Evolutionary conservation across 1,139 yeast genomes (phyloP).

Genomic region (Pichia sp.): DNA sequence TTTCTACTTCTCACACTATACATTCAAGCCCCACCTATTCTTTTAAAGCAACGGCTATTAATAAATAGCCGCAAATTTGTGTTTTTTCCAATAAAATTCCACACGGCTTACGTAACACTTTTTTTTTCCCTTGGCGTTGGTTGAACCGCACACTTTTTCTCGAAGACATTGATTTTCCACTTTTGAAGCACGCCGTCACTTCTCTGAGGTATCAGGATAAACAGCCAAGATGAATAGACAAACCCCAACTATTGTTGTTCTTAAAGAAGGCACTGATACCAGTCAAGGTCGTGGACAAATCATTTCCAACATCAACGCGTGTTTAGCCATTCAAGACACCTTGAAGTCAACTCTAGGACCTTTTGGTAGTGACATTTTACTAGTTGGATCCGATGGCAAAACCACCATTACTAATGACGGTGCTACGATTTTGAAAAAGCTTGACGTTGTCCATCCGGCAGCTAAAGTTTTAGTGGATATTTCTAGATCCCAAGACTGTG

Average conservation of each 20-base stretch:
- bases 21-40: no score
- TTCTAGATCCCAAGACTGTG: slow-evolving; percentile 95
- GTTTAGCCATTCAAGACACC: slow-evolving; percentile 94
- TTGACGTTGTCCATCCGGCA: slow-evolving; percentile 98
- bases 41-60: no score
- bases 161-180: no score
- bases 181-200: no score
- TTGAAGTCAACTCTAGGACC: slow-evolving; percentile 95
- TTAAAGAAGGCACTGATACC: slow-evolving; percentile 95
- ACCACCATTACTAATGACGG: slow-evolving; percentile 98
- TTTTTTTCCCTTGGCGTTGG: no score
- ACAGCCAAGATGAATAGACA: slow-evolving; percentile 18
- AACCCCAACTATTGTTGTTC: slow-evolving; percentile 94
- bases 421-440: slow-evolving; percentile 84
- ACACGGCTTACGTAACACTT: no score
- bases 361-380: slow-evolving; percentile 88
- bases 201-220: no score
- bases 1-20: no score
- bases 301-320: slow-evolving; percentile 90
- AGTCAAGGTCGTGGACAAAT: slow-evolving; percentile 97
- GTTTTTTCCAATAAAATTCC: no score
- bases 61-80: no score
- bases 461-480: slow-evolving; percentile 93
- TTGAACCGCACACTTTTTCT: no score
- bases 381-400: slow-evolving; percentile 74